A percentile compares a stretch with the other conserved stretches of the same genome.
These are phyloP conservation scores for Volutella citrinella DNA, from an alignment of 2,329 filamentous ascomycete genomes.

Conservation along the genomic window DNA sequence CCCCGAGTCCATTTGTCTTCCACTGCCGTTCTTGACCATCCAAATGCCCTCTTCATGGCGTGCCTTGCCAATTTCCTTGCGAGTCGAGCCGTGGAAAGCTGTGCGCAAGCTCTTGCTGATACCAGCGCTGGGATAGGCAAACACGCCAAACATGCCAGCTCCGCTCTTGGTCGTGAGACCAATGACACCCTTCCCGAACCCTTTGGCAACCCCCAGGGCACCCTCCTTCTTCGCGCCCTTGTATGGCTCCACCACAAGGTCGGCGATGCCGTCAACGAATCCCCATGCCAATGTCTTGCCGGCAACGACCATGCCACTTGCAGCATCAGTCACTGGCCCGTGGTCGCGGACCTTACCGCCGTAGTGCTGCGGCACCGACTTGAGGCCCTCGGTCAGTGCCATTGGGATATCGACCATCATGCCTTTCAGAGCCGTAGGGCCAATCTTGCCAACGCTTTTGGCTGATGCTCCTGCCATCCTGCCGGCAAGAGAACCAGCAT, in stretches of 20 bases:
- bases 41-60: slow-evolving; percentile 4
- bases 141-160: slow-evolving; percentile 8
- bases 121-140: slow-evolving; percentile 5
- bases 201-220: slow-evolving; percentile 6
- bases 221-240: slow-evolving; percentile 6
- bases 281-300: slow-evolving; percentile 12
- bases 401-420: slow-evolving; percentile 5
- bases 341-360: slow-evolving; percentile 9
- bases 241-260: slow-evolving; percentile 10
- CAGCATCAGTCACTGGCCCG: slow-evolving; percentile 8
- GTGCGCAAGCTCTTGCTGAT: slow-evolving; percentile 8
- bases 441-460: slow-evolving; percentile 2
- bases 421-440: slow-evolving; percentile 1
- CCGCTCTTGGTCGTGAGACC: slow-evolving; percentile 6
- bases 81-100: slow-evolving; percentile 4
- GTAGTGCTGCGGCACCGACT: slow-evolving; percentile 5
- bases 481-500: not conserved
- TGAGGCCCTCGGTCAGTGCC: slow-evolving; percentile 3
- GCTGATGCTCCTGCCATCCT: slow-evolving; percentile 7
- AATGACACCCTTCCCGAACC: slow-evolving; percentile 8
- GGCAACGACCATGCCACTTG: slow-evolving; percentile 4
- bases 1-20: too few relatives aligned
- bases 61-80: slow-evolving; percentile 1
- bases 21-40: slow-evolving; percentile 4
- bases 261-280: slow-evolving; percentile 7